These are phyloP conservation scores for Passalora sequoiae DNA, from an alignment of 2,329 filamentous ascomycete species.

Conservation along the genomic window DNA sequence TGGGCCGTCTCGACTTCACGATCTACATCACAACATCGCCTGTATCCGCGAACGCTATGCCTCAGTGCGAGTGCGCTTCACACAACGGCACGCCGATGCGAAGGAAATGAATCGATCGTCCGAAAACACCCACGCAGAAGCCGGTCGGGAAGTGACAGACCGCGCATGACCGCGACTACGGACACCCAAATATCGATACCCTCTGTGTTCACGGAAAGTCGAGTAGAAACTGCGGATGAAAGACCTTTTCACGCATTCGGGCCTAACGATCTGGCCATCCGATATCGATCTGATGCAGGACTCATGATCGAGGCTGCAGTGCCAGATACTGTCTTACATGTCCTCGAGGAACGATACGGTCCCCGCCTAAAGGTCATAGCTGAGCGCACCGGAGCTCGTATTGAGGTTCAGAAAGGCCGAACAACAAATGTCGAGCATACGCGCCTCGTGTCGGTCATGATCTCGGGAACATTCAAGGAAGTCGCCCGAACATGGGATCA, in stretches of 20 bases:
- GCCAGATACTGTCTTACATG: not conserved
- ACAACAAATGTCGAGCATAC: not conserved
- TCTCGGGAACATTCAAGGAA: slow-evolving; percentile 18
- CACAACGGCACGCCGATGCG: too few relatives aligned
- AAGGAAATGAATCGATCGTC: too few relatives aligned
- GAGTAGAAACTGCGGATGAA: not conserved
- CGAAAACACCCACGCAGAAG: too few relatives aligned
- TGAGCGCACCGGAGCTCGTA: slow-evolving; percentile 6
- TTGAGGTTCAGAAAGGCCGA: slow-evolving; percentile 14
- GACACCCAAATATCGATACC: too few relatives aligned
- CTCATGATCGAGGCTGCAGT: not conserved
- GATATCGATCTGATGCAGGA: not conserved
- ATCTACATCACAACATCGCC: not conserved
- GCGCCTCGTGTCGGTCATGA: slow-evolving; percentile 11
- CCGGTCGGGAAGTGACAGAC: too few relatives aligned
- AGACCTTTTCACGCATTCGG: slow-evolving; percentile 1
- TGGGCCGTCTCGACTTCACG: slow-evolving; percentile 34
- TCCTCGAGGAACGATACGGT: slow-evolving; percentile 4
- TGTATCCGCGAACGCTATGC: not conserved
- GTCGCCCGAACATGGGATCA: not conserved
- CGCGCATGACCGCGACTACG: too few relatives aligned
- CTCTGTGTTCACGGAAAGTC: too few relatives aligned
- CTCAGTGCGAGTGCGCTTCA: too few relatives aligned
- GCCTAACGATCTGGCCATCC: not conserved
- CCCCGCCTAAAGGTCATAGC: slow-evolving; percentile 1